Percentiles rank a stretch among this genome's conserved stretches.
phyloP scores from a whole-genome alignment of 73 alveolate genomes.

The Paramecium octaurelia region DNA sequence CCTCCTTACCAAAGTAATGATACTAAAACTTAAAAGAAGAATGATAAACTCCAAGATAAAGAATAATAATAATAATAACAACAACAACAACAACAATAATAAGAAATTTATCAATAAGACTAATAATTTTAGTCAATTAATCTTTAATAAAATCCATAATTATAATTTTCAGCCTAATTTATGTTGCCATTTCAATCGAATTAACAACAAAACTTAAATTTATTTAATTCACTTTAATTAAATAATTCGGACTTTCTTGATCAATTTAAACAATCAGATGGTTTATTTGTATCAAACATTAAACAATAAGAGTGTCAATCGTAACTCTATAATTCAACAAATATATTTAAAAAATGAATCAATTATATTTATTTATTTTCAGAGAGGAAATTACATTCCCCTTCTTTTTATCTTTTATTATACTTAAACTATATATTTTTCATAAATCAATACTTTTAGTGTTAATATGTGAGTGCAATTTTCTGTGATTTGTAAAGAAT shows the following conservation, averaged over 20 bases:
- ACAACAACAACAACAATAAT: neutral
- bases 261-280: neutral
- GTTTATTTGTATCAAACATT: neutral
- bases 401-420: neutral
- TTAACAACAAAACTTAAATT: neutral
- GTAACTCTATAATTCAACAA: neutral
- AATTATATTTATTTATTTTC: neutral
- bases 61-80: neutral
- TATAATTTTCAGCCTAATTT: neutral
- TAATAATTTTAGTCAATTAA: neutral
- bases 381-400: no score
- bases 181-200: neutral
- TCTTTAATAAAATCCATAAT: neutral
- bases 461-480: neutral
- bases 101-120: neutral
- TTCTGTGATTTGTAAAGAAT: neutral
- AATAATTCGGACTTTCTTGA: neutral
- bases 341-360: neutral
- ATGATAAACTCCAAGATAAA: neutral
- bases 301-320: neutral
- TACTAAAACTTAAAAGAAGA: neutral
- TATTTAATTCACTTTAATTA: neutral
- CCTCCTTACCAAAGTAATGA: slow-evolving; percentile 53
- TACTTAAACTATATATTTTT: no score
- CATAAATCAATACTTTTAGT: neutral